Conservation (phyloP, 2,329 filamentous ascomycete species). For the Paraconiothyrium brasiliense region DNA sequence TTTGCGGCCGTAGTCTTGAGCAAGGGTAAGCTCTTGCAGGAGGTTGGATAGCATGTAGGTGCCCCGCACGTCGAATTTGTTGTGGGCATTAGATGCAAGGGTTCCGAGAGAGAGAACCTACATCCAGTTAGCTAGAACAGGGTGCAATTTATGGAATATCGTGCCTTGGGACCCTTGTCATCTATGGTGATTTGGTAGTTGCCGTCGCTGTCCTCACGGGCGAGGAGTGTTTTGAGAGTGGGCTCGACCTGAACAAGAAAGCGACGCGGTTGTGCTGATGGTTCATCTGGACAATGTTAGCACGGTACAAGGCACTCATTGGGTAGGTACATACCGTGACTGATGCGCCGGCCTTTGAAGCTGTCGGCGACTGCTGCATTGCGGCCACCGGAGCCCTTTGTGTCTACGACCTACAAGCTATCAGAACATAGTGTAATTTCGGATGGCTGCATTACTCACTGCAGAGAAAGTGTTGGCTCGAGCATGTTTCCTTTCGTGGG, state of each 20-base stretch:
- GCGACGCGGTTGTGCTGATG: slow-evolving; percentile 72
- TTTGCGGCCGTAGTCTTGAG: slow-evolving; percentile 88
- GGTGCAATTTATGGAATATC: slow-evolving; percentile 20
- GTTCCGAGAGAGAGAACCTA: slow-evolving; percentile 85
- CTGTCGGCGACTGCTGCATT: slow-evolving; percentile 40
- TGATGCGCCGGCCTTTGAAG: slow-evolving; percentile 46
- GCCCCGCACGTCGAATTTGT: slow-evolving; percentile 88
- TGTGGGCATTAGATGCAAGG: slow-evolving; percentile 83
- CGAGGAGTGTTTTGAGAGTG: slow-evolving; percentile 80
- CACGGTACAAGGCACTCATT: background rate
- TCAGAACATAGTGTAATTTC: slow-evolving; percentile 21
- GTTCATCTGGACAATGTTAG: slow-evolving; percentile 70
- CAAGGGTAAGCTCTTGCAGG: slow-evolving; percentile 91
- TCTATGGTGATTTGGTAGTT: slow-evolving; percentile 99
- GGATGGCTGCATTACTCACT: slow-evolving; percentile 52
- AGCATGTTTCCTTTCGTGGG: slow-evolving; percentile 56
- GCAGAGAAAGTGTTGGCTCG: slow-evolving; percentile 65
- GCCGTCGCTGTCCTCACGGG: slow-evolving; percentile 89
- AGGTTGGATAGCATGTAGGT: slow-evolving; percentile 98
- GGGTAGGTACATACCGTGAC: slow-evolving; percentile 44
- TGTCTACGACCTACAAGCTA: slow-evolving; percentile 38
- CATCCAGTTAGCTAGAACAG: slow-evolving; percentile 32
- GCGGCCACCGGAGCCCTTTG: slow-evolving; percentile 30
- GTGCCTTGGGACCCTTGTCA: slow-evolving; percentile 88
- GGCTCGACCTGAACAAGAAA: slow-evolving; percentile 88